A percentile compares a stretch with the other conserved stretches of the same genome.
phyloP scores from a whole-genome alignment of 2,329 filamentous ascomycete genomes.

The Pestalotiopsis sp. region DNA sequence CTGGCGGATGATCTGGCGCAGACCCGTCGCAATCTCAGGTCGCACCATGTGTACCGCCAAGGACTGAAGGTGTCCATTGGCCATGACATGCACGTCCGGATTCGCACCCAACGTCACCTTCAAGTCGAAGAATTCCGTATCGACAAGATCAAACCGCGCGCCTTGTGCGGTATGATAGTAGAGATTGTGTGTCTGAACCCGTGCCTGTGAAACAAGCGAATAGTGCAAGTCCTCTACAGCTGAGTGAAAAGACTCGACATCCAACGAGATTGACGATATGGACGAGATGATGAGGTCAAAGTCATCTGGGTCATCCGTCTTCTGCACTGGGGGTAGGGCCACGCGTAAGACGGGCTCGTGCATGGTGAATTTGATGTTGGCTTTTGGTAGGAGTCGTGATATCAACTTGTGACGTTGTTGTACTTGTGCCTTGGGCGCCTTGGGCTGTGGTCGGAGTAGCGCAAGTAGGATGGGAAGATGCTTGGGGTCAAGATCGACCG shows the following conservation, averaged over 20 bases:
- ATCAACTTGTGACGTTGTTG: slow-evolving; percentile 70
- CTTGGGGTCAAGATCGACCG: slow-evolving; percentile 87
- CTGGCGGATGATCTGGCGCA: slow-evolving; percentile 89
- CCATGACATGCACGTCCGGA: slow-evolving; percentile 81
- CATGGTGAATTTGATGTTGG: slow-evolving; percentile 92
- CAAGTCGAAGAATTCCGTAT: slow-evolving; percentile 85
- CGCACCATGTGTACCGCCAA: slow-evolving; percentile 89
- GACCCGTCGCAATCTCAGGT: slow-evolving; percentile 87
- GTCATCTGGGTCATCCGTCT: slow-evolving; percentile 69
- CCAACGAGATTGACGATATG: slow-evolving; percentile 89
- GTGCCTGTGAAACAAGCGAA: slow-evolving; percentile 77
- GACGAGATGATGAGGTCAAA: slow-evolving; percentile 96
- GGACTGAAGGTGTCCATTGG: slow-evolving; percentile 79
- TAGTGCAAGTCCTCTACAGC: slow-evolving; percentile 84
- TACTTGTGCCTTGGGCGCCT: slow-evolving; percentile 39
- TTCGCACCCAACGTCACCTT: slow-evolving; percentile 84
- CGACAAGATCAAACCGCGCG: slow-evolving; percentile 81
- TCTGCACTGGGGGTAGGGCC: slow-evolving; percentile 77
- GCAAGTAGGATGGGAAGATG: slow-evolving; percentile 86
- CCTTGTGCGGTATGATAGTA: slow-evolving; percentile 92
- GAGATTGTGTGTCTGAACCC: slow-evolving; percentile 82
- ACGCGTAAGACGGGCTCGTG: slow-evolving; percentile 95
- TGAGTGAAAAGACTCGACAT: slow-evolving; percentile 95
- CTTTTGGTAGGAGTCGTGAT: slow-evolving; percentile 89
- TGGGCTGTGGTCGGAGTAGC: slow-evolving; percentile 64